Evolutionary conservation across 345 rosid genomes (phyloP), one percentile per base, ranked within the genome.

Genomic region (Streptanthus diversifolius): DNA sequence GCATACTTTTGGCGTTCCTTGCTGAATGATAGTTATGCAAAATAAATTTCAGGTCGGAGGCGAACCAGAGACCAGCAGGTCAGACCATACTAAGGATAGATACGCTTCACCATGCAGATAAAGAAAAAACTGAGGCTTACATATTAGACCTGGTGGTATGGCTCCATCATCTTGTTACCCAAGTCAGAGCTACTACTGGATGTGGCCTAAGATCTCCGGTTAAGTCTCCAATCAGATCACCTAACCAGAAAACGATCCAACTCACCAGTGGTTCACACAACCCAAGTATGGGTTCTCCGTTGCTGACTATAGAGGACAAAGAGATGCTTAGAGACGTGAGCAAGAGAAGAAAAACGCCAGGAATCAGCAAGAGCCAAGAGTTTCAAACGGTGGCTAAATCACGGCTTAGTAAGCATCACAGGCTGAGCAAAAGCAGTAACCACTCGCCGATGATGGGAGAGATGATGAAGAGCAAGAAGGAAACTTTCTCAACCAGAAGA

Each of bases 351-450:
- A 88, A 86, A 62, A 73, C 85, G 1, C 98, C 96, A 1, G 98
- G 98, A 41, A 91, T 91, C 48, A 93, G 98, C 74, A 91, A 91
- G 88, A 93, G 98, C 76, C 98, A 93, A 82, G 98, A 93, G 79
- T 87, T 93, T 33, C 84, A 83, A 61, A 88, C 87, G 18, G 90
- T 84, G 39, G 86, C 84, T 12, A 91, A 81, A 79, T 41, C 76
- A 68, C 79, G 87, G 86, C 70, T 85, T 49, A 62, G 83, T 71
- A 87, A 85, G 83, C 90, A 89, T 69, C 96, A 91, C 39, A 83
- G 98, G 81, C 86, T 88, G 81, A 88, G 91, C 58, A 93, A 89
- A 76, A 93, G 98, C 83, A 93, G 86, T 67, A 93, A 90, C 82
- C 93, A 93, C 78, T 93, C 97, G 17, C 96, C 96, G 0, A 82